phyloP scores from a whole-genome alignment of 331 rosid species.

The Cydonia oblonga region DNA sequence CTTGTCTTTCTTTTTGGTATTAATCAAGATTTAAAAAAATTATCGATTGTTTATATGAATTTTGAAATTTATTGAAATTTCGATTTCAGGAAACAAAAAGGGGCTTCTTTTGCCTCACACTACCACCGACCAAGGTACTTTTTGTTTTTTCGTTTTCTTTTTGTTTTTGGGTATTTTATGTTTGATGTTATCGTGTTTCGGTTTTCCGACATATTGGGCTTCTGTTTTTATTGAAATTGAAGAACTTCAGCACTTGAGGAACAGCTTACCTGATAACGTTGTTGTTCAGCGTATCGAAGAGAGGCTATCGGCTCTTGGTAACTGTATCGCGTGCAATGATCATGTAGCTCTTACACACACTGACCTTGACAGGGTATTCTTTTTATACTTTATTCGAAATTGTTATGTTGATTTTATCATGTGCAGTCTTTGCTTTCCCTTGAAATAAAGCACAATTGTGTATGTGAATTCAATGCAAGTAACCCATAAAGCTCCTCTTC shows the following conservation, averaged over 20 bases:
- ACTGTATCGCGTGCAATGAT: slow-evolving; percentile 90
- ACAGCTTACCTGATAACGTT: slow-evolving; percentile 85
- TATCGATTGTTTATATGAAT: no score
- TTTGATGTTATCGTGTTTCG: not conserved
- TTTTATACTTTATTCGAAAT: not conserved
- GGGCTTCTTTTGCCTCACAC: slow-evolving; percentile 94
- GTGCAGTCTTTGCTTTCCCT: not conserved
- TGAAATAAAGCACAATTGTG: not conserved
- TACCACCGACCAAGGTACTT: slow-evolving; percentile 80
- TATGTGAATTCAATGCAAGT: not conserved
- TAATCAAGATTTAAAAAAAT: no score
- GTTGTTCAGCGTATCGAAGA: slow-evolving; percentile 89
- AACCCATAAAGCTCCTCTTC: not conserved
- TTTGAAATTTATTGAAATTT: no score
- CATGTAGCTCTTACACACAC: slow-evolving; percentile 91
- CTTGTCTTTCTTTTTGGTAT: not conserved
- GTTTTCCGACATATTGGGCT: not conserved
- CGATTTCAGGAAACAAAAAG: slow-evolving; percentile 67
- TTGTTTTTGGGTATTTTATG: not conserved
- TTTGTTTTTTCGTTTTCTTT: not conserved
- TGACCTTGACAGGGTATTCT: slow-evolving; percentile 74
- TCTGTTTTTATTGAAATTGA: slow-evolving; percentile 3
- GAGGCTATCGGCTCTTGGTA: slow-evolving; percentile 85
- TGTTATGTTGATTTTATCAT: not conserved
- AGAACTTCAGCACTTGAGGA: slow-evolving; percentile 94